Evolutionary conservation across 345 rosid genomes (phyloP), one percentile per base, ranked within the genome.

Genomic region (Brassica incana): DNA sequence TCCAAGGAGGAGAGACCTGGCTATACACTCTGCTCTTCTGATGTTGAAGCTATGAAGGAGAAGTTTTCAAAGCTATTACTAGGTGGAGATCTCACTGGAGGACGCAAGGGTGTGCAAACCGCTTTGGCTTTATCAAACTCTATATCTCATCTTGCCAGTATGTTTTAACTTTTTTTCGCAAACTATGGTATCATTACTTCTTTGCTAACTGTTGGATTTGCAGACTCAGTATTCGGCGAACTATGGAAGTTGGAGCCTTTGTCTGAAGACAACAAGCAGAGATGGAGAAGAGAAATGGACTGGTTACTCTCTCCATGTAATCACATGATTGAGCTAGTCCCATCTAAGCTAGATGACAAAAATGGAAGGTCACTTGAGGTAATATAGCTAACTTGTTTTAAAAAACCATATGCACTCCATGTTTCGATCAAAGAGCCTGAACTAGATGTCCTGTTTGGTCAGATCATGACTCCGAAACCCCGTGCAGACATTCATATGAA

Each of bases 171-270:
- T 72, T 64, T 63, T 64, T 63, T 63, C 11, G 8, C n/a, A 36
- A 29, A 14, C 5, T 54, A 5, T 64, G 12, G 52, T 71, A 33
- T 88, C 90, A 1, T 80, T 91, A 69, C 92, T 56, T 65, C 25
- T 33, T 16, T 65, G 11, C 15, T 45, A 69, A 9, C 15, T 45
- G 27, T 27, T 75, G 65, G n/a, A 12, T 14, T 80, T 85, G 74
- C 80, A 95, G 97, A 90, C 11, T 87, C 97, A 1, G 79, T 92
- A 67, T 95, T 95, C 7, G 99, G 99, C 58, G 99, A 95, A 85
- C 80, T 91, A 15, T 92, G 97, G 99, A 95, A 95, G 83, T 79
- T 95, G 78, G 95, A 95, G 83, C 99, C 99, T 4, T 81, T 95
- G 63, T 82, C 86, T 43, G 89, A 86, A 72, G 95, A 92, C 74